These are phyloP conservation scores for Trichoderma cornu-damae DNA, from an alignment of 2,329 filamentous ascomycete species.

Conservation along the genomic window DNA sequence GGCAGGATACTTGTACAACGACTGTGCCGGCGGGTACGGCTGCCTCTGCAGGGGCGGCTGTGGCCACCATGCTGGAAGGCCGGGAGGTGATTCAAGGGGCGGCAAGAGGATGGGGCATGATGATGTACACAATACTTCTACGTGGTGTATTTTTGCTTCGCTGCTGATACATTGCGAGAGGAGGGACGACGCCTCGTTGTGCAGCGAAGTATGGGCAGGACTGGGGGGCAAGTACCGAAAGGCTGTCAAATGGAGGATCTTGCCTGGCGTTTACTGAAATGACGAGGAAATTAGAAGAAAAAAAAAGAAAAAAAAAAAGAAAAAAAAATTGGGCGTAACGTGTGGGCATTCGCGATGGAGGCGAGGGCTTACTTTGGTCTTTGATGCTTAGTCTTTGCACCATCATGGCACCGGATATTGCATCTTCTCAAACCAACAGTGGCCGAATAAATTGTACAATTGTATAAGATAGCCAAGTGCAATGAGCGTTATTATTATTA, in stretches of 20 bases:
- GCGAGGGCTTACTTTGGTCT: too few species aligned
- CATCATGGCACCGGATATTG: too few species aligned
- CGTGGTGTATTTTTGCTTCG: constrained; percentile 78
- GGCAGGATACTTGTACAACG: constrained; percentile 71
- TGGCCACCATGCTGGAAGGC: constrained; percentile 51
- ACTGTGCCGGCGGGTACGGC: constrained; percentile 51
- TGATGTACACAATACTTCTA: constrained; percentile 89
- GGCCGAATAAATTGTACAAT: too few species aligned
- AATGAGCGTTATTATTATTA: too few species aligned
- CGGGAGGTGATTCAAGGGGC: constrained; percentile 63
- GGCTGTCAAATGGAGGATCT: constrained; percentile 69
- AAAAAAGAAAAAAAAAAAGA: too few species aligned
- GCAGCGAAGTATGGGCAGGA: constrained; percentile 80
- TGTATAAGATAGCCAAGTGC: too few species aligned
- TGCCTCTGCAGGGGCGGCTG: constrained; percentile 36
- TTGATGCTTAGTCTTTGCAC: too few species aligned
- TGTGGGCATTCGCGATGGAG: too few species aligned
- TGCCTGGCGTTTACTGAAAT: constrained; percentile 70
- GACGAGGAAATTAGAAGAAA: neutral
- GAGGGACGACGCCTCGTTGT: constrained; percentile 83
- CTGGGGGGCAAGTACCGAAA: constrained; percentile 82
- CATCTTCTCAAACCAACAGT: too few species aligned
- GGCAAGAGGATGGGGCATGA: constrained; percentile 75
- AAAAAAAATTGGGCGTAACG: too few species aligned
- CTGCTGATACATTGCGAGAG: constrained; percentile 77